Base-by-base conservation (phyloP, 768 basidiomycete genomes). In the Lentinula sp. region DNA sequence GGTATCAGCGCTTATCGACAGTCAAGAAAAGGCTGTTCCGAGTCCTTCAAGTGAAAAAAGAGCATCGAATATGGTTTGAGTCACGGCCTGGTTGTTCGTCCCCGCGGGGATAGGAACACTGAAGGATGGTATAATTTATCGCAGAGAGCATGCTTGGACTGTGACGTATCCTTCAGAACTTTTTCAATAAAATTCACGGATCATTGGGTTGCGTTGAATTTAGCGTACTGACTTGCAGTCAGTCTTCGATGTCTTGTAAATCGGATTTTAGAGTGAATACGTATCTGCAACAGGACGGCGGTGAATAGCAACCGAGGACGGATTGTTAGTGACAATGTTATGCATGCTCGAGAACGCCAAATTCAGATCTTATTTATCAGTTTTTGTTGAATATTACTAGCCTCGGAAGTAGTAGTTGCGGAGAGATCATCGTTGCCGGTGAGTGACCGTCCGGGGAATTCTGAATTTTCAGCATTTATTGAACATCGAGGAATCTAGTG, bases 41-140 rank as follows among this genome's bases (percentile, higher is more conserved):
- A 28, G 28, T 28, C 28, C 28, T 28, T 28, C 28, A 28, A 28
- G 23, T 23, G 3, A 23, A 2, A 23, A 23, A 23, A 2, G 46
- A 48, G 46, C 21, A 48, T 48, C 7, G 21, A 23, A 23, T 7
- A 23, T 48, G 46, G 46, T 48, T 46, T 18, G 43, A 18, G 46
- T 21, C 46, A n/a, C 21, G 8, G n/a, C 11, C 21, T 48, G 8
- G 46, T 59, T 59, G 48, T 59, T 59, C 57, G 57, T 59, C 21
- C 57, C 57, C 57, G 57, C 57, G 57, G 57, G 34, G 35, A 31
- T 57, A 57, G 56, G 56, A 28, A 43, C 28, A 39, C 43, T 39
- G 37, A 8, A 39, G 3, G 8, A 39, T 6, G 9, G n/a, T 40
- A 37, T n/a, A 42, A n/a, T 35, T n/a, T 10, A 10, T 18, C 8